Evolutionary conservation across 202 grass and related monocot genomes (phyloP).

Genomic region (Setaria viridis): DNA sequence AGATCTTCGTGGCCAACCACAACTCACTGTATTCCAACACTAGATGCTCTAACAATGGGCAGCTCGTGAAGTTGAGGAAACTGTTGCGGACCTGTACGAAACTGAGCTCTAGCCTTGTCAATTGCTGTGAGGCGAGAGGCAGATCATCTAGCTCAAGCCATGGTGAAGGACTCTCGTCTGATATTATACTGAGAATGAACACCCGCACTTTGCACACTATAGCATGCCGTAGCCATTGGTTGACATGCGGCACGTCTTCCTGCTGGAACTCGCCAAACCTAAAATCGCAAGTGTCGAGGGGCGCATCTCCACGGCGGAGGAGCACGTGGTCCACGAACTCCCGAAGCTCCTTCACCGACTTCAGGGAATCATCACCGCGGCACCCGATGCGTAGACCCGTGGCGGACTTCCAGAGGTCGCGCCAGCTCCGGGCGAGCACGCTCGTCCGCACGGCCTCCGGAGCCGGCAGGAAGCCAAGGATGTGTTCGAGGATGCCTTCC

Average conservation of each 20-base stretch:
- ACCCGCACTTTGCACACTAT: background rate
- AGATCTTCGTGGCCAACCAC: background rate
- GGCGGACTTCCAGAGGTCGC: slow-evolving; percentile 27
- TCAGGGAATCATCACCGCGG: background rate
- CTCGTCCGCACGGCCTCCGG: slow-evolving; percentile 34
- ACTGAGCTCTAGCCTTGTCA: background rate
- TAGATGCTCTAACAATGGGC: background rate
- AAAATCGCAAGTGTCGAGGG: background rate
- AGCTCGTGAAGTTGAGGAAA: background rate
- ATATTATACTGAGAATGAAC: background rate
- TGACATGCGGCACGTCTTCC: no score
- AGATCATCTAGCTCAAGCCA: background rate
- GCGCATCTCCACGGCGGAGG: background rate
- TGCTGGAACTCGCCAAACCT: no score
- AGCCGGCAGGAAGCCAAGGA: background rate
- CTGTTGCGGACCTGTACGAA: background rate
- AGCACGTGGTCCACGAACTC: background rate
- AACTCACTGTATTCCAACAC: background rate
- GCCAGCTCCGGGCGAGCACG: slow-evolving; percentile 30
- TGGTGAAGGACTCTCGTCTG: background rate
- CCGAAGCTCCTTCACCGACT: background rate
- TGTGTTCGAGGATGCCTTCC: background rate
- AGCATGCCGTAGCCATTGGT: background rate
- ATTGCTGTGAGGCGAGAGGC: background rate
- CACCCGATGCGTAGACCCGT: background rate